A percentile compares a stretch with the other conserved stretches of the same genome.
These are phyloP conservation scores for Durio zibethinus DNA, from an alignment of 345 rosid species.

Conservation along the genomic window DNA sequence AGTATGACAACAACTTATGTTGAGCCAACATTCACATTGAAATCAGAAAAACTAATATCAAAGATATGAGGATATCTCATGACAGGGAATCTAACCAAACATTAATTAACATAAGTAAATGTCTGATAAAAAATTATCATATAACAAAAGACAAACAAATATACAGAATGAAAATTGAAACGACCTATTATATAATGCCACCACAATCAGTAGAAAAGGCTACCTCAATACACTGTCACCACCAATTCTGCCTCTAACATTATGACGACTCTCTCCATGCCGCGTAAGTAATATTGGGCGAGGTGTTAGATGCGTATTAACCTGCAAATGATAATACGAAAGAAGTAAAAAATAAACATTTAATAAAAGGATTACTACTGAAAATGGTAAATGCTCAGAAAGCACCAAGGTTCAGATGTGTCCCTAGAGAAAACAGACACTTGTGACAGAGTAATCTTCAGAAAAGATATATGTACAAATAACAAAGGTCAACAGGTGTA, in stretches of 20 bases:
- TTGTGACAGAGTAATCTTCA: not conserved
- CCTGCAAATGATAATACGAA: slow-evolving; percentile 45
- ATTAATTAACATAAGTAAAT: not conserved
- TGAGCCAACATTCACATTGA: not conserved
- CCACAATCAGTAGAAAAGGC: slow-evolving; percentile 3
- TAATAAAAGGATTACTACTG: not conserved
- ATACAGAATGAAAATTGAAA: not conserved
- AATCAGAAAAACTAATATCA: not conserved
- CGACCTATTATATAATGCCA: not conserved
- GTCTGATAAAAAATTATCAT: not conserved
- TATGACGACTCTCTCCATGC: slow-evolving; percentile 97
- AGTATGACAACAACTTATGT: not conserved
- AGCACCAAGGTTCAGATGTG: not conserved
- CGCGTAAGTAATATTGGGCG: slow-evolving; percentile 97
- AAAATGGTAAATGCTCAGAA: not conserved
- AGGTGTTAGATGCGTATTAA: slow-evolving; percentile 96
- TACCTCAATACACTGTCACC: slow-evolving; percentile 90
- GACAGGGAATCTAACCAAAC: not conserved
- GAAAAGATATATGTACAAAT: not conserved
- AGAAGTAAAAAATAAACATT: slow-evolving; percentile 2
- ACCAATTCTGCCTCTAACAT: slow-evolving; percentile 97
- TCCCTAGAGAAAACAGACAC: too few relatives aligned
- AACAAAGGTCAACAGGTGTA: slow-evolving; percentile 3
- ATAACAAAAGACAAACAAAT: not conserved
- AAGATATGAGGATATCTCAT: not conserved